phyloP scores from a whole-genome alignment of 2,329 filamentous ascomycete species.

The Colletotrichum paranaense region DNA sequence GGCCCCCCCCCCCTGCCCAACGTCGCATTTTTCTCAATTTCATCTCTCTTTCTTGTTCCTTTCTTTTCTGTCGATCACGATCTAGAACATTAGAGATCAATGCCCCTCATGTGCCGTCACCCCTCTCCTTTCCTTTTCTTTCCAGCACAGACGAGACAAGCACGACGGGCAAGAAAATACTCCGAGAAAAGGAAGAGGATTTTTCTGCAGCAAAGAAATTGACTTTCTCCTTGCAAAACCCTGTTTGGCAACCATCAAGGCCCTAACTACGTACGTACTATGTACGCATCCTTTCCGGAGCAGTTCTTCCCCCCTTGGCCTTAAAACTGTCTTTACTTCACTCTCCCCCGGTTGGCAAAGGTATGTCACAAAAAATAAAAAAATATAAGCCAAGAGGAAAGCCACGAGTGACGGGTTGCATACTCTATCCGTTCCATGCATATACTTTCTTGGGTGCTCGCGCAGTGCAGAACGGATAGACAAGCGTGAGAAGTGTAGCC shows the following conservation, averaged over 20 bases:
- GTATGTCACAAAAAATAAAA: not conserved
- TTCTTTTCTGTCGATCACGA: constrained; percentile 6
- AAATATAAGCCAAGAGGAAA: not conserved
- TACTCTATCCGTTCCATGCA: not conserved
- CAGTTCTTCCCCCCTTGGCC: constrained; percentile 5
- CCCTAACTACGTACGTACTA: too few species aligned
- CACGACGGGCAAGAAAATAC: not conserved
- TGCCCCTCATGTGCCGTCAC: too few species aligned
- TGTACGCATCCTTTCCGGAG: not conserved
- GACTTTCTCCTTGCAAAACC: not conserved
- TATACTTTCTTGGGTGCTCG: not conserved
- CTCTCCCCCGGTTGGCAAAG: not conserved
- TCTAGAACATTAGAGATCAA: not conserved
- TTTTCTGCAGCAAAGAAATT: not conserved
- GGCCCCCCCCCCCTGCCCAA: not conserved
- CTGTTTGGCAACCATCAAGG: not conserved
- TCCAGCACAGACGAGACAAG: not conserved
- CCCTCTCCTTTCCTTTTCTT: too few species aligned
- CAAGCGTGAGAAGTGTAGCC: too few species aligned
- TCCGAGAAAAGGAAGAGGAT: not conserved
- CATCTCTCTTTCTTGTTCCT: not conserved
- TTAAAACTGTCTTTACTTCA: constrained; percentile 4
- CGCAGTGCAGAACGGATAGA: too few species aligned
- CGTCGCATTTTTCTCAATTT: not conserved
- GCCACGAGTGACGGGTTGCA: not conserved